Percentiles rank a stretch among this genome's conserved stretches.
phyloP scores from a whole-genome alignment of 768 basidiomycete genomes.

The Infundibulicybe gibba region DNA sequence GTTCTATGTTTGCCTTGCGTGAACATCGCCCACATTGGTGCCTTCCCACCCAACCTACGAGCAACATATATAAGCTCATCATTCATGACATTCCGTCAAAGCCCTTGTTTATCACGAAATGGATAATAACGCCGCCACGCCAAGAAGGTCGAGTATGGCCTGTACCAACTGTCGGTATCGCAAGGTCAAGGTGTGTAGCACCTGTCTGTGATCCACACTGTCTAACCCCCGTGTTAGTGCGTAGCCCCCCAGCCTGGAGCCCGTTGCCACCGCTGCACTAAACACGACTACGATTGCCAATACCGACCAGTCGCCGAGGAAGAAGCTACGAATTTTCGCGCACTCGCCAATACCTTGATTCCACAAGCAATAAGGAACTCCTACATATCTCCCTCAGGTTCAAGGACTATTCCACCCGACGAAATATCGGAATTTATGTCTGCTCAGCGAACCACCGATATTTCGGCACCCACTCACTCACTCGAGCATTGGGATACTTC shows the following conservation, averaged over 20 bases:
- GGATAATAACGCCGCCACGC: no score
- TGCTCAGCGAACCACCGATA: no score
- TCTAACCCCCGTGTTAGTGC: not conserved
- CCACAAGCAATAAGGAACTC: not conserved
- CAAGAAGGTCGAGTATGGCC: constrained; percentile 45
- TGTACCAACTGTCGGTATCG: constrained; percentile 50
- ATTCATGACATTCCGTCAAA: not conserved
- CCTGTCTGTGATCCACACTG: constrained; percentile 5
- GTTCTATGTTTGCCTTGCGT: not conserved
- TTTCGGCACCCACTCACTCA: no score
- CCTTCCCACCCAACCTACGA: constrained; percentile 1
- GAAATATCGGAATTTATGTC: no score
- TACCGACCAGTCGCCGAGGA: constrained; percentile 5
- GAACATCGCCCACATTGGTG: constrained; percentile 1
- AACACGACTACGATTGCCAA: constrained; percentile 1
- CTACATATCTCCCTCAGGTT: no score
- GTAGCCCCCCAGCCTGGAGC: not conserved
- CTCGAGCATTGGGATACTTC: no score
- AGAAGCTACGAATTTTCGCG: no score
- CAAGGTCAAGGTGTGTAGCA: constrained; percentile 49
- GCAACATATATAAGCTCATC: constrained; percentile 1
- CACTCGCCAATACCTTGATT: not conserved
- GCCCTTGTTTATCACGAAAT: no score
- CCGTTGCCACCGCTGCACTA: constrained; percentile 6
- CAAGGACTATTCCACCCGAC: no score